Conservation (phyloP, 2,329 filamentous ascomycete genomes). For the Geoglossum cookeanum region DNA sequence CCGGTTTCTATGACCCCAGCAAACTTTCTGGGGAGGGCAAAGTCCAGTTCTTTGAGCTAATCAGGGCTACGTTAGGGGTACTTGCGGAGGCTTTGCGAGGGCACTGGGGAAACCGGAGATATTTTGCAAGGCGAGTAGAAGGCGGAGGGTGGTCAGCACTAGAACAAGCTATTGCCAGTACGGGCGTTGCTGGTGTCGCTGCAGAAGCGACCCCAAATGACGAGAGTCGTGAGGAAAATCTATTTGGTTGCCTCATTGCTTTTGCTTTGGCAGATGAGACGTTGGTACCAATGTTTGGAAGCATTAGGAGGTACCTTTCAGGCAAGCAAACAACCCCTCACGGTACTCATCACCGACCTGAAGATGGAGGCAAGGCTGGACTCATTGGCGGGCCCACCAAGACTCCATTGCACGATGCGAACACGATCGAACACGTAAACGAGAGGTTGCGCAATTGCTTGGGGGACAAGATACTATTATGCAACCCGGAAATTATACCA, state of each 20-base stretch:
- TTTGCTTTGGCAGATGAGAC: slow-evolving; percentile 66
- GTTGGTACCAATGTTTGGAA: slow-evolving; percentile 46
- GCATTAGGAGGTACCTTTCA: slow-evolving; percentile 17
- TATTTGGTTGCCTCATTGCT: slow-evolving; percentile 66
- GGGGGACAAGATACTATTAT: background rate
- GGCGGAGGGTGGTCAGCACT: slow-evolving; percentile 62
- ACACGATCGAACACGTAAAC: background rate
- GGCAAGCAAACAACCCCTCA: slow-evolving; percentile 3
- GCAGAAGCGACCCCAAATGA: slow-evolving; percentile 11
- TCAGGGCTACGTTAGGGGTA: slow-evolving; percentile 54
- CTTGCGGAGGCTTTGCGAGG: slow-evolving; percentile 56
- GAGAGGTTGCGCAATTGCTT: background rate
- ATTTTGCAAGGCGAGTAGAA: slow-evolving; percentile 60
- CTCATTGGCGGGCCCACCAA: background rate
- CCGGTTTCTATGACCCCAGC: slow-evolving; percentile 55
- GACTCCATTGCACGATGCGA: slow-evolving; percentile 9
- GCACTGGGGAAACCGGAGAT: slow-evolving; percentile 72
- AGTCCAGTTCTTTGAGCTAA: slow-evolving; percentile 43
- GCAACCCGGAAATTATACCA: slow-evolving; percentile 42
- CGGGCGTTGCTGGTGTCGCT: slow-evolving; percentile 37
- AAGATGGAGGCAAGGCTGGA: background rate
- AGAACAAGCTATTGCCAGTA: slow-evolving; percentile 51
- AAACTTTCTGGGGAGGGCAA: slow-evolving; percentile 44
- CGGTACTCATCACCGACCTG: background rate
- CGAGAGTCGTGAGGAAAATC: slow-evolving; percentile 37